Evolutionary conservation across 164 flowering plant genomes (phyloP).

Genomic region (Vitis labrusca): DNA sequence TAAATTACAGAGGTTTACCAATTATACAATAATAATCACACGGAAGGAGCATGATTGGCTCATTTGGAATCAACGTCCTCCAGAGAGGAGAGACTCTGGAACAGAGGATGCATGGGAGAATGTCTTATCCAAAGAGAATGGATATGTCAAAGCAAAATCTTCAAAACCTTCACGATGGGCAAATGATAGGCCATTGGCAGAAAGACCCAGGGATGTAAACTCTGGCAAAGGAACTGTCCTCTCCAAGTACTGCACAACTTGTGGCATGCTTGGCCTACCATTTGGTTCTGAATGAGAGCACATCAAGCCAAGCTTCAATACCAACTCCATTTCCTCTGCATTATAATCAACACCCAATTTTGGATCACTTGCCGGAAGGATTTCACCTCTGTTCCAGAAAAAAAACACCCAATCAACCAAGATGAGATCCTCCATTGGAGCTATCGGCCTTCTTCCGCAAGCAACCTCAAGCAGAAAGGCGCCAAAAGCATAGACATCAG

Average conservation of each 20-base stretch:
- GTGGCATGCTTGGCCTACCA: constrained; percentile 24
- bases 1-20: too few relatives aligned
- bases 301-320: constrained; percentile 28
- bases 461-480: constrained; percentile 30
- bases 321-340: constrained; percentile 22
- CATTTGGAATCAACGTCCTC: constrained; percentile 13
- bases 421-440: neutral
- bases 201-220: neutral
- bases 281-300: constrained; percentile 15
- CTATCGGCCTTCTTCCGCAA: constrained; percentile 26
- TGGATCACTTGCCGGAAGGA: constrained; percentile 13
- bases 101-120: constrained; percentile 4
- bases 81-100: constrained; percentile 11
- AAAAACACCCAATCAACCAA: constrained; percentile 28
- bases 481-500: constrained; percentile 31
- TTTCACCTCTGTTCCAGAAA: constrained; percentile 10
- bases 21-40: too few relatives aligned
- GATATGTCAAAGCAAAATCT: constrained; percentile 14
- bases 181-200: neutral
- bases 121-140: constrained; percentile 13
- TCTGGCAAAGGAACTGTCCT: constrained; percentile 14
- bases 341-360: constrained; percentile 4
- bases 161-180: constrained; percentile 14
- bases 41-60: too few relatives aligned
- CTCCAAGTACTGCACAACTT: constrained; percentile 23